phyloP scores from a whole-genome alignment of 768 basidiomycete genomes.

The Lentinula detonsa region DNA sequence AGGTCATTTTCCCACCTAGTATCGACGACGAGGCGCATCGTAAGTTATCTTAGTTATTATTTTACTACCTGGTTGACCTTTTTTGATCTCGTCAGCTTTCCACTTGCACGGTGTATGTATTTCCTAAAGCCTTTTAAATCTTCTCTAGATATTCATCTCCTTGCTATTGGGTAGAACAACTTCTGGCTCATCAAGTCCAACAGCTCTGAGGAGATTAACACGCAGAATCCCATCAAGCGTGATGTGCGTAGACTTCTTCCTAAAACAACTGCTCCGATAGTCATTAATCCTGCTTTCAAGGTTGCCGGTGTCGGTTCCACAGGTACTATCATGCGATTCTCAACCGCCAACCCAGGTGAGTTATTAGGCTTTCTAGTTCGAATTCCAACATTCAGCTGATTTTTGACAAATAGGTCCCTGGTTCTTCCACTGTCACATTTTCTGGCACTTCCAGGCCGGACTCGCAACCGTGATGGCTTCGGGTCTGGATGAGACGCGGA shows the following conservation, averaged over 20 bases:
- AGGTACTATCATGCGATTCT: constrained; percentile 38
- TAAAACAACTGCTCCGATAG: background rate
- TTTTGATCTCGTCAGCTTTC: constrained; percentile 11
- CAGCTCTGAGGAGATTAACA: constrained; percentile 21
- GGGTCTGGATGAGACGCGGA: constrained; percentile 15
- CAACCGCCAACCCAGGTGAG: constrained; percentile 48
- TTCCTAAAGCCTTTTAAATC: background rate
- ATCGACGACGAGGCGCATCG: constrained; percentile 22
- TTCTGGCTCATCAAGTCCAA: constrained; percentile 36
- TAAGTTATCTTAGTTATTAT: background rate
- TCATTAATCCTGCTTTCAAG: background rate
- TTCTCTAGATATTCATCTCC: background rate
- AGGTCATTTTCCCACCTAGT: constrained; percentile 28
- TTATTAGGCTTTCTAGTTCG: too few relatives aligned
- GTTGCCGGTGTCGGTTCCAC: constrained; percentile 12
- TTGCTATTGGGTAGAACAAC: constrained; percentile 19
- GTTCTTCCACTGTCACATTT: constrained; percentile 27
- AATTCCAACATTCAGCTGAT: background rate
- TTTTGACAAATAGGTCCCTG: constrained; percentile 13
- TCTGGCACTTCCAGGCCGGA: constrained; percentile 36
- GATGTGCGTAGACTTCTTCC: constrained; percentile 11
- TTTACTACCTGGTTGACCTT: background rate
- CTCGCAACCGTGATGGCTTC: constrained; percentile 34
- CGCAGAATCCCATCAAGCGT: constrained; percentile 42
- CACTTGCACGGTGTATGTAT: constrained; percentile 22